These are phyloP conservation scores for Chloropicon primus DNA, from an alignment of 139 green algal species.

Conservation along the genomic window DNA sequence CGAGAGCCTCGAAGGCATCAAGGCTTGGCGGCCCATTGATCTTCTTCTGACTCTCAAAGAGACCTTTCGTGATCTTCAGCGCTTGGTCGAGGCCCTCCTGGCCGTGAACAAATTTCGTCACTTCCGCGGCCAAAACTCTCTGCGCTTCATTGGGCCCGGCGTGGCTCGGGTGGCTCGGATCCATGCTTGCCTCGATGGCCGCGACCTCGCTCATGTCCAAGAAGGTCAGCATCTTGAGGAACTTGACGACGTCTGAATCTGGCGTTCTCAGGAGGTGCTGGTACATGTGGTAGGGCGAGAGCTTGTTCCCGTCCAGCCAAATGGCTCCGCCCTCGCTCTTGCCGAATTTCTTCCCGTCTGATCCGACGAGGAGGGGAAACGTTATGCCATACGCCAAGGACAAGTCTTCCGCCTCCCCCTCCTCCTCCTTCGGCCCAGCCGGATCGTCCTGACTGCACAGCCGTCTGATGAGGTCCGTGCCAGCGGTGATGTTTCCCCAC, in stretches of 20 bases:
- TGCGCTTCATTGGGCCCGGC: constrained; percentile 38
- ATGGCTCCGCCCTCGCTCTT: constrained; percentile 85
- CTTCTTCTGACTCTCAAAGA: constrained; percentile 61
- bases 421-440: neutral
- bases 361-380: constrained; percentile 78
- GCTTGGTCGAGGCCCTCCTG: constrained; percentile 75
- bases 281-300: constrained; percentile 98
- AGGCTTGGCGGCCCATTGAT: constrained; percentile 16
- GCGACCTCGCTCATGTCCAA: constrained; percentile 69
- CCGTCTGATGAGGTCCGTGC: constrained; percentile 66
- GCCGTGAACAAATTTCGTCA: constrained; percentile 91
- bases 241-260: constrained; percentile 76
- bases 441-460: constrained; percentile 22
- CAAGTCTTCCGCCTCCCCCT: neutral
- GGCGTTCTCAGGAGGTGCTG: constrained; percentile 74
- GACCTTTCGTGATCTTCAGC: constrained; percentile 67
- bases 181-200: constrained; percentile 41
- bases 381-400: constrained; percentile 55
- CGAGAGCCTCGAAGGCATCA: constrained; percentile 23
- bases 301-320: constrained; percentile 61
- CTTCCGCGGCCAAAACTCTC: constrained; percentile 74
- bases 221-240: constrained; percentile 93
- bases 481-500: constrained; percentile 95
- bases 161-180: neutral
- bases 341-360: constrained; percentile 91